A percentile compares a stretch with the other conserved stretches of the same genome.
These are phyloP conservation scores for Botrytis fabae DNA, from an alignment of 2,329 filamentous ascomycete genomes.

Conservation along the genomic window DNA sequence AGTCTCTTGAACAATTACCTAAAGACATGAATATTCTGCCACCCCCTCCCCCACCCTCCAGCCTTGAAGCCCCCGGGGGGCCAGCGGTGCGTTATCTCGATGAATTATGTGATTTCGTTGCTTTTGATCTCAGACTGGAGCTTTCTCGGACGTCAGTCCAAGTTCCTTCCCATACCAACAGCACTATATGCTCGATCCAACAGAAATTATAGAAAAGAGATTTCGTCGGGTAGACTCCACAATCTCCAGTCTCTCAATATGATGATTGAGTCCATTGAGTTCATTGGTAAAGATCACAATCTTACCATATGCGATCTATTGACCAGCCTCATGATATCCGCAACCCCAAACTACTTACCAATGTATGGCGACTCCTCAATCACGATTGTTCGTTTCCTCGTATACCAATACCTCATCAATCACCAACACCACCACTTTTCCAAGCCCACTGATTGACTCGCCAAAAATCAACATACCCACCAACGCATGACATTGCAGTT, in stretches of 20 bases:
- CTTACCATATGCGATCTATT: background rate
- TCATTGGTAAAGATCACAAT: background rate
- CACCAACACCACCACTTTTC: background rate
- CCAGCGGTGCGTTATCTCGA: background rate
- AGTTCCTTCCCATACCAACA: background rate
- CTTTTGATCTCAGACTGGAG: background rate
- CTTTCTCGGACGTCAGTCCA: background rate
- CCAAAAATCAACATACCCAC: background rate
- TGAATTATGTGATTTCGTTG: background rate
- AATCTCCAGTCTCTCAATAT: background rate
- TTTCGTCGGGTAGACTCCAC: background rate
- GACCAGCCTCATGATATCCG: background rate
- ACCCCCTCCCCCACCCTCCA: background rate
- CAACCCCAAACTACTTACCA: background rate
- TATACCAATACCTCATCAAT: background rate
- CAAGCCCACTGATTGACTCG: conserved; percentile 2
- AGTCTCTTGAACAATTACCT: background rate
- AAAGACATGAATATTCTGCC: background rate
- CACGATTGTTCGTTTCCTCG: background rate
- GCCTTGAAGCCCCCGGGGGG: background rate
- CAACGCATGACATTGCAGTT: background rate
- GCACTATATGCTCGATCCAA: too few relatives aligned
- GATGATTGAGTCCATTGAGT: background rate
- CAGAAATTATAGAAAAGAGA: background rate
- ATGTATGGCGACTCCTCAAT: background rate